Evolutionary conservation across 169 alveolate genomes (phyloP), one percentile per base, ranked within the genome.

Genomic region (Pseudocohnilembus persalinus): DNA sequence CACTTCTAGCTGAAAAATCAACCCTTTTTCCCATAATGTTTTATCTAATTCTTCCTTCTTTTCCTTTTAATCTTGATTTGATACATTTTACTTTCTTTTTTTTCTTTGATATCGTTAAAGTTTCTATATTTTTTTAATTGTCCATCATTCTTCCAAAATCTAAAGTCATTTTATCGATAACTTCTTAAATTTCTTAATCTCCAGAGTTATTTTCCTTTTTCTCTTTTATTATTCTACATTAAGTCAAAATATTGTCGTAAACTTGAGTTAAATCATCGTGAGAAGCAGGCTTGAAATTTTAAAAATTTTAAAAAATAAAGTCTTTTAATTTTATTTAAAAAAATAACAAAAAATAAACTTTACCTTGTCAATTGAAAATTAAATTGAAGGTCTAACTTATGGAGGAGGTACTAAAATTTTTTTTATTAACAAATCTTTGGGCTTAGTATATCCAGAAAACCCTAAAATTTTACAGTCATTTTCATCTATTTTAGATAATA

Each of bases 11-110:
- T 68, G 99, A 98, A 88, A 98, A 99, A 90, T 99, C 99, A 0
- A 98, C 99, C 88, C 99, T 96, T 94, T 99, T 99, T 29, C 99
- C 99, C 99, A 99, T 99, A 81, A 99, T 92, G 95, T 99, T 98
- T 49, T 99, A 99, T 89, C 99, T 95, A 29, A 99, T 94, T 81
- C 99, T 93, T 1, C 99, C 99, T 93, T 99, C 99, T 92, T 99
- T 99, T 25, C 99, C 99, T 96, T 98, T 99, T 33, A 99, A 96
- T 73, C 99, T 93, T 0, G 99, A 97, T 35, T 99, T 94, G n/a
- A 99, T 97, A 29, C 99, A 97, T 95, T 99, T 99, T 27, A 99
- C 98, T 28, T 99, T 99, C 89, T 98, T 97, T 78, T 98, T 98
- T 35, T 99, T 95, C 81, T 99, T 29, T 28, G 29, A 4, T 24